These are phyloP conservation scores for Cucumis melo DNA, from an alignment of 306 rosid species.

Conservation along the genomic window DNA sequence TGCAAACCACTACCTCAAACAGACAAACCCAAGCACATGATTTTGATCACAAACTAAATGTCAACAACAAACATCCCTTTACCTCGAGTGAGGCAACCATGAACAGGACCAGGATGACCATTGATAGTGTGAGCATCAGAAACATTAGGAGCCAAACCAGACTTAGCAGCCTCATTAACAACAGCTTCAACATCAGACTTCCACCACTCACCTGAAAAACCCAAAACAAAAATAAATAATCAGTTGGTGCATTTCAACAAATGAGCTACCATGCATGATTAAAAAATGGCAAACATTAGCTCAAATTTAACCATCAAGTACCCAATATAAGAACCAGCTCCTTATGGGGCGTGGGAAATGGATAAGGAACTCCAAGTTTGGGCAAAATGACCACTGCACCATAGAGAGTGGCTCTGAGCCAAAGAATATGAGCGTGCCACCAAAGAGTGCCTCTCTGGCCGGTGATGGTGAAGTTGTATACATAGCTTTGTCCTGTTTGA, in stretches of 20 bases:
- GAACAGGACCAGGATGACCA: conserved; percentile 48
- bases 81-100: conserved; percentile 46
- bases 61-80: neutral
- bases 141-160: conserved; percentile 76
- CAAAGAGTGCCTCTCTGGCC: conserved; percentile 87
- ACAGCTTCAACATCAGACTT: conserved; percentile 74
- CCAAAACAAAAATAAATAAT: neutral
- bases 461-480: conserved; percentile 65
- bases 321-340: conserved; percentile 51
- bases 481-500: conserved; percentile 45
- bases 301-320: neutral
- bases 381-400: conserved; percentile 79
- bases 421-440: conserved; percentile 86
- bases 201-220: conserved; percentile 85
- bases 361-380: conserved; percentile 78
- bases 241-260: neutral
- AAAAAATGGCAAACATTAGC: neutral
- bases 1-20: neutral
- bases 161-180: conserved; percentile 58
- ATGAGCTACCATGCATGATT: neutral
- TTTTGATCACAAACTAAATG: neutral
- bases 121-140: conserved; percentile 81
- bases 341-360: conserved; percentile 61
- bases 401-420: conserved; percentile 80
- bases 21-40: neutral